Evolutionary conservation across 164 flowering plant genomes (phyloP), one percentile per base, ranked within the genome.

Genomic region (Liriodendron chinense): DNA sequence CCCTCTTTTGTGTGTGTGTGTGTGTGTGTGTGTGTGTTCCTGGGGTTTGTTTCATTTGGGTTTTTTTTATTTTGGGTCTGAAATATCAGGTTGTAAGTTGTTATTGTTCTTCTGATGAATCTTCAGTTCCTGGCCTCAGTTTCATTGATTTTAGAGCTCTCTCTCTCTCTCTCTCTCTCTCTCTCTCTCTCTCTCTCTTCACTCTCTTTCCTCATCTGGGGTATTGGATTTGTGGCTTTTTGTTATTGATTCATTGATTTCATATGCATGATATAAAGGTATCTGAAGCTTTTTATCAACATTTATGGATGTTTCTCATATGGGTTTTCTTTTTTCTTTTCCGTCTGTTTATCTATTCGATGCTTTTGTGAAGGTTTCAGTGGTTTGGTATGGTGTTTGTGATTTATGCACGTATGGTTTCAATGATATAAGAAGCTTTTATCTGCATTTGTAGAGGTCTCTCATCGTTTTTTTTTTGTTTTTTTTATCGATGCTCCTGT

Each of bases 71-170:
- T 10, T 68, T 26, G 62, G 71, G 34, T 68, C 57, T 64, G 59
- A 69, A 61, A 75, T 21, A 59, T 24, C 73, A 7, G 57, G 72
- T 70, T 69, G 28, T 23, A 34, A 34, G 43, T 34, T 34, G 49
- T 20, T 26, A 53, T 8, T 80, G 74, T 48, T 25, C 59, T 75
- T 66, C 24, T 47, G 67, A 56, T 47, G 75, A 79, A 65, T 74
- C 9, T 63, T 66, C 48, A 7, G 16, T 2, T 65, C 25, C 48
- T 49, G 65, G 61, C 20, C 13, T 53, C 43, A 56, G 16, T 65
- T 21, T 43, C 25, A 7, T 70, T 25, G 70, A 56, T 76, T 71
- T 65, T 18, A 10, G 34, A 26, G 16, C 28, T 50, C 50, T 7
- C 13, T 65, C 24, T 22, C 23, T 24, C 16, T 65, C 25, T 65